Evolutionary conservation across 371 early-diverging fungal species (phyloP).

Genomic region (Fennellomyces sp.): DNA sequence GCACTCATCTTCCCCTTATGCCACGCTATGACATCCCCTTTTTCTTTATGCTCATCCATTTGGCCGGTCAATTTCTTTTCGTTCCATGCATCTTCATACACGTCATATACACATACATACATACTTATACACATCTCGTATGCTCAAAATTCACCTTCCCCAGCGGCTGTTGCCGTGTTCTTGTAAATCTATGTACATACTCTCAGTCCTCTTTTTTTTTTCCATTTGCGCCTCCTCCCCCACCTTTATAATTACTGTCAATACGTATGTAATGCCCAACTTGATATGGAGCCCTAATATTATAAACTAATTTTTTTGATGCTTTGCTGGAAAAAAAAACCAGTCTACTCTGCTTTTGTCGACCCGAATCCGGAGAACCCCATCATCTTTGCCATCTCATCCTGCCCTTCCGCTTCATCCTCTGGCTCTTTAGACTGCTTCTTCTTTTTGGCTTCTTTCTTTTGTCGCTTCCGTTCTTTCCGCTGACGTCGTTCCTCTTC

Average conservation of each 20-base stretch:
- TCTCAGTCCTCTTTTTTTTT: background rate
- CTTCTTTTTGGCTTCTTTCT: slow-evolving; percentile 52
- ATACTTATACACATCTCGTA: background rate
- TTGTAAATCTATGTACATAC: background rate
- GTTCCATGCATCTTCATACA: too few relatives aligned
- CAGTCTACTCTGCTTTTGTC: slow-evolving; percentile 28
- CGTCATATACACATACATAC: too few relatives aligned
- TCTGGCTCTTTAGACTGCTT: slow-evolving; percentile 23
- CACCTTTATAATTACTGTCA: background rate
- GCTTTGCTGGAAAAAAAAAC: background rate
- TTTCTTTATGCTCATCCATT: background rate
- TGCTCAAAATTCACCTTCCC: too few relatives aligned
- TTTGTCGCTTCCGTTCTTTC: slow-evolving; percentile 55
- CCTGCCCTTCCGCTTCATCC: slow-evolving; percentile 21
- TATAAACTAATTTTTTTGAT: background rate
- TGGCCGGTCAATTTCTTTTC: background rate
- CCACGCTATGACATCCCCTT: too few relatives aligned
- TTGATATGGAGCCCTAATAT: background rate
- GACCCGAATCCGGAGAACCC: slow-evolving; percentile 55
- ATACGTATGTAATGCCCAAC: background rate
- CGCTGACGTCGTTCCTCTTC: slow-evolving; percentile 52
- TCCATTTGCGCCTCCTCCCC: background rate
- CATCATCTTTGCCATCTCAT: slow-evolving; percentile 57
- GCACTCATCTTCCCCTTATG: background rate
- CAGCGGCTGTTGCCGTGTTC: too few relatives aligned